Conservation (phyloP, 2,329 filamentous ascomycete genomes). For the Aspergillus sclerotialis region DNA sequence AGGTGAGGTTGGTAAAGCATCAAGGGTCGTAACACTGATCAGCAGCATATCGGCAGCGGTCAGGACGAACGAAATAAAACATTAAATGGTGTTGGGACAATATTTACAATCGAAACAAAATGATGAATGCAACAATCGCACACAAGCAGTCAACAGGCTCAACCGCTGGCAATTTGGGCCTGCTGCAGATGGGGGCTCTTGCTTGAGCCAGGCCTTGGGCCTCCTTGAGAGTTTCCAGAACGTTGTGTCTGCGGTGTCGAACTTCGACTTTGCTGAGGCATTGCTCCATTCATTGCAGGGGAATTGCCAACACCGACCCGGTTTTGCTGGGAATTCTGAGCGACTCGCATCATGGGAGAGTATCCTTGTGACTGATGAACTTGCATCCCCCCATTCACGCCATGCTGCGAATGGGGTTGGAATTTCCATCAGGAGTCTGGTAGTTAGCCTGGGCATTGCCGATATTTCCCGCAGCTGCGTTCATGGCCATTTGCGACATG, state of each 20-base stretch:
- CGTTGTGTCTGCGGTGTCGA: slow-evolving; percentile 42
- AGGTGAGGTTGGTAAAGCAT: slow-evolving; percentile 3
- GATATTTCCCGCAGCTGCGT: slow-evolving; percentile 44
- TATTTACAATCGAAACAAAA: slow-evolving; percentile 27
- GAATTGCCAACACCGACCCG: slow-evolving; percentile 33
- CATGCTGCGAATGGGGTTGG: slow-evolving; percentile 24
- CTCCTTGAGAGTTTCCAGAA: slow-evolving; percentile 36
- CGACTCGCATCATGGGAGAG: slow-evolving; percentile 47
- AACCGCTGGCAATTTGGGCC: slow-evolving; percentile 34
- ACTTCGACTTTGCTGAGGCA: slow-evolving; percentile 36
- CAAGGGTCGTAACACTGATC: slow-evolving; percentile 1
- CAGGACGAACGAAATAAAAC: slow-evolving; percentile 7
- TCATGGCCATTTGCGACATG: slow-evolving; percentile 47
- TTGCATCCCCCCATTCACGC: slow-evolving; percentile 35
- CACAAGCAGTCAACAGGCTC: slow-evolving; percentile 7
- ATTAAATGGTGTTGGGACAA: slow-evolving; percentile 13
- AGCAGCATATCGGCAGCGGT: no score
- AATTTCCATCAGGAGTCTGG: slow-evolving; percentile 33
- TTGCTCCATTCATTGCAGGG: slow-evolving; percentile 39
- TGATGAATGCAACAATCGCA: slow-evolving; percentile 1
- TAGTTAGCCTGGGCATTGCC: slow-evolving; percentile 34
- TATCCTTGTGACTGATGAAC: slow-evolving; percentile 44
- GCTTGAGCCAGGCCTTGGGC: slow-evolving; percentile 27
- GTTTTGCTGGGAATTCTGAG: slow-evolving; percentile 40
- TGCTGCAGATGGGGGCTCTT: slow-evolving; percentile 38